These are phyloP conservation scores for Hymenoscyphus fraxineus DNA, from an alignment of 2,329 filamentous ascomycete species.

Conservation along the genomic window DNA sequence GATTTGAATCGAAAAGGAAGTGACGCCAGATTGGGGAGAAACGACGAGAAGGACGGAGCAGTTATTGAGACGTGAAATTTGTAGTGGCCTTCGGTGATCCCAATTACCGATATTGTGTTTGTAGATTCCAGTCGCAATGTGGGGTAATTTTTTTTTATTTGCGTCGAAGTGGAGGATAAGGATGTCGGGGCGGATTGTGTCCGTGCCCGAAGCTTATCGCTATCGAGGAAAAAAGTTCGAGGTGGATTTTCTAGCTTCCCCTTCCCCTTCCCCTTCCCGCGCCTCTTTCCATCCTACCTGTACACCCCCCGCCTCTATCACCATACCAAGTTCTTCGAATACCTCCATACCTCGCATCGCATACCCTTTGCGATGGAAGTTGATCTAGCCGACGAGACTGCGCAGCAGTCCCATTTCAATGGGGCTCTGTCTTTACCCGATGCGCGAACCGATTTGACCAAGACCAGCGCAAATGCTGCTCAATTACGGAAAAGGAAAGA, in stretches of 20 bases:
- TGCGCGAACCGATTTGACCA: conserved; percentile 46
- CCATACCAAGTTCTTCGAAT: neutral
- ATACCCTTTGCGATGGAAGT: conserved; percentile 19
- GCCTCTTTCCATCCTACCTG: neutral
- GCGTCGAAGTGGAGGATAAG: too few species aligned
- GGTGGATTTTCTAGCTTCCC: neutral
- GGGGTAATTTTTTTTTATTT: neutral
- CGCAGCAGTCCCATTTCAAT: conserved; percentile 39
- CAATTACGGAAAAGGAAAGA: conserved; percentile 48
- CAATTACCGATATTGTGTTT: too few species aligned
- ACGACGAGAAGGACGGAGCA: neutral
- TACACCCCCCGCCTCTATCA: too few species aligned
- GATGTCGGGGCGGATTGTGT: too few species aligned
- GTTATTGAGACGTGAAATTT: neutral
- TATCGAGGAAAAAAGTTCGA: conserved; percentile 6
- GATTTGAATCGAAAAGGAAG: conserved; percentile 87
- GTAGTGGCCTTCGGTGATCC: neutral
- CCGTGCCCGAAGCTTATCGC: neutral
- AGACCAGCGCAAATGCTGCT: conserved; percentile 28
- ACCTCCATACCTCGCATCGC: neutral
- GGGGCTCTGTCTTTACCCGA: conserved; percentile 50
- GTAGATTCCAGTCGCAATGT: neutral
- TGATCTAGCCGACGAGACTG: conserved; percentile 17
- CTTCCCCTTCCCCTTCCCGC: neutral
- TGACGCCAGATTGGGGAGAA: conserved; percentile 54